Base-by-base conservation (phyloP, 345 rosid genomes). In the Eucalyptus victrix region DNA sequence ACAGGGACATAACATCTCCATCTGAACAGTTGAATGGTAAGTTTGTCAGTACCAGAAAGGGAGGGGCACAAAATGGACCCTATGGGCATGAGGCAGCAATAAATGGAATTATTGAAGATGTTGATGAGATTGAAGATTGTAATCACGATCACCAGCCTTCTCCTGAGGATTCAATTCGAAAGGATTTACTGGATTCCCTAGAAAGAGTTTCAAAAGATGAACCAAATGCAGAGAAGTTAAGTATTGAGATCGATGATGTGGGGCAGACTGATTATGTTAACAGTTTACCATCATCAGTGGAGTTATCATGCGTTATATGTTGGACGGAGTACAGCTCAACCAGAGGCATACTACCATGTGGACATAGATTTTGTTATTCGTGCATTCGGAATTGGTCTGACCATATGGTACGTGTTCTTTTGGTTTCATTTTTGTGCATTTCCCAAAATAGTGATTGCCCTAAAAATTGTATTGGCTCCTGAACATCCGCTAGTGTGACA, bases 311-410 rank as follows among this genome's bases (percentile, higher is more conserved):
- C 91, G 95, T 93, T 88, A 98, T 98, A 93, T 98, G 99, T 89
- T 95, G 95, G 97, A 98, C 98, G 9, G 99, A 96, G 86, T 97
- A 96, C 89, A 93, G 97, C 91, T 90, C 97, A 90, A 98, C 95
- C 49, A 96, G 99, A 91, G 99, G 99, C 80, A 89, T 96, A 86
- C 92, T 98, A 93, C 94, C 97, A 83, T 98, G 99, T 90, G 98
- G 99, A 83, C 99, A 98, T 92, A 95, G 98, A 88, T 98, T 97
- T 95, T 98, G 99, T 91, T 98, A 95, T 94, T 93, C 95, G 9
- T 98, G 99, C 93, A 98, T 98, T 92, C 93, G 94, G 87, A 86
- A 92, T 49, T 97, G 99, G 99, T 97, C 95, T 86, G 95, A 95
- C 88, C 94, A 90, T 87, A 92, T 95, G 98, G 99, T 98, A 90